These are phyloP conservation scores for Amyloporia xantha DNA, from an alignment of 768 basidiomycete species.

Conservation along the genomic window DNA sequence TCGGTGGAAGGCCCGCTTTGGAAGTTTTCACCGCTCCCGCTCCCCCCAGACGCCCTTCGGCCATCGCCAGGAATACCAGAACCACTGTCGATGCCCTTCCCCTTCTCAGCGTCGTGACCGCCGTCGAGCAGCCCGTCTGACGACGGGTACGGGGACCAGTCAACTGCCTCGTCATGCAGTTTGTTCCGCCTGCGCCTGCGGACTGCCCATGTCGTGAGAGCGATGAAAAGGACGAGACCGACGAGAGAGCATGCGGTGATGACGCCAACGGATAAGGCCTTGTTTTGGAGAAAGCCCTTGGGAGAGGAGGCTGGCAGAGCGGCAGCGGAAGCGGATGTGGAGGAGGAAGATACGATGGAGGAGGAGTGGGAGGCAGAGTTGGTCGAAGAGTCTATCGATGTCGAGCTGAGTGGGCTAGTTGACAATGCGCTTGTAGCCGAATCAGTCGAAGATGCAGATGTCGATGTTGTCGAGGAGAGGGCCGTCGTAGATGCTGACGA, in stretches of 20 bases:
- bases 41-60: not conserved
- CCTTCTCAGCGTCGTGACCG: constrained; percentile 15
- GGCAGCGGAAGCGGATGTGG: constrained; percentile 22
- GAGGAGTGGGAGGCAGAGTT: not conserved
- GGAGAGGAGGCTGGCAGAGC: constrained; percentile 21
- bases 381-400: not conserved
- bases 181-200: constrained; percentile 40
- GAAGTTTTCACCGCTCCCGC: not conserved
- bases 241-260: constrained; percentile 47
- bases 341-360: constrained; percentile 10
- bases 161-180: constrained; percentile 18
- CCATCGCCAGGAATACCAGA: constrained; percentile 7
- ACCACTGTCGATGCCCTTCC: constrained; percentile 2
- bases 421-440: not conserved
- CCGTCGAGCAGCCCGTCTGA: constrained; percentile 11
- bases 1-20: not conserved
- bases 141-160: constrained; percentile 13
- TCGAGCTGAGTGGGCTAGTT: not conserved
- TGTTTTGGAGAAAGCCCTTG: constrained; percentile 56
- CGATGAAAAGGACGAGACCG: constrained; percentile 37
- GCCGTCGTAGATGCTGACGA: not conserved
- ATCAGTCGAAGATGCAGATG: not conserved
- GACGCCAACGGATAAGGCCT: constrained; percentile 52
- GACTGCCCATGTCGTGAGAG: constrained; percentile 38
- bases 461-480: not conserved